Percentiles rank a stretch among this genome's conserved stretches.
These are phyloP conservation scores for Cystofilobasidium bisporidii DNA, from an alignment of 768 basidiomycete genomes.

Conservation along the genomic window DNA sequence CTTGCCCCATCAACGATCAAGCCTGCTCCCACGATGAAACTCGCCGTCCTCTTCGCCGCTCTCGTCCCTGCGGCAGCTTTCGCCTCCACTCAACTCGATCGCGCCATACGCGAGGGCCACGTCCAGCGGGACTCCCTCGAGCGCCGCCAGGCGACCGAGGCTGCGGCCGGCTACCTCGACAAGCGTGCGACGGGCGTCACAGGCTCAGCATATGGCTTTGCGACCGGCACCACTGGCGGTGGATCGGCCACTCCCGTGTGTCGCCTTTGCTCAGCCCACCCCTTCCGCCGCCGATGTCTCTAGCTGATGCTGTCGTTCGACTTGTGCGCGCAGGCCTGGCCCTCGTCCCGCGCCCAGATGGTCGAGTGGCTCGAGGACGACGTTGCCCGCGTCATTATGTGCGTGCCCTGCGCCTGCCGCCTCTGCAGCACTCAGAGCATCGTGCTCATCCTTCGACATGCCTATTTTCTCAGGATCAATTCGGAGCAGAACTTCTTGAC, in stretches of 20 bases:
- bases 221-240: constrained; percentile 8
- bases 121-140: too few relatives aligned
- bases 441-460: too few relatives aligned
- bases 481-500: constrained; percentile 1
- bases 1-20: neutral
- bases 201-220: neutral
- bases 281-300: neutral
- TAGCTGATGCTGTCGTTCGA: neutral
- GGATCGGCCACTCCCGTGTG: neutral
- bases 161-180: neutral
- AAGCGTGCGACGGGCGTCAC: neutral
- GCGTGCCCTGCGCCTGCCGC: too few relatives aligned
- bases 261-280: neutral
- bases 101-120: too few relatives aligned
- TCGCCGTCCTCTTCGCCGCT: neutral
- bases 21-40: neutral
- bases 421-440: too few relatives aligned
- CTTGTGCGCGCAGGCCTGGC: neutral
- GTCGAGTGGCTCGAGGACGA: constrained; percentile 15
- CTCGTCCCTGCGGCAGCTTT: neutral
- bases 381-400: neutral
- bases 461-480: neutral
- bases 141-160: too few relatives aligned
- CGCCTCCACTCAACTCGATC: neutral
- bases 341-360: neutral